Evolutionary conservation across 2,329 filamentous ascomycete genomes (phyloP).

Genomic region (Alternaria gansuensis): DNA sequence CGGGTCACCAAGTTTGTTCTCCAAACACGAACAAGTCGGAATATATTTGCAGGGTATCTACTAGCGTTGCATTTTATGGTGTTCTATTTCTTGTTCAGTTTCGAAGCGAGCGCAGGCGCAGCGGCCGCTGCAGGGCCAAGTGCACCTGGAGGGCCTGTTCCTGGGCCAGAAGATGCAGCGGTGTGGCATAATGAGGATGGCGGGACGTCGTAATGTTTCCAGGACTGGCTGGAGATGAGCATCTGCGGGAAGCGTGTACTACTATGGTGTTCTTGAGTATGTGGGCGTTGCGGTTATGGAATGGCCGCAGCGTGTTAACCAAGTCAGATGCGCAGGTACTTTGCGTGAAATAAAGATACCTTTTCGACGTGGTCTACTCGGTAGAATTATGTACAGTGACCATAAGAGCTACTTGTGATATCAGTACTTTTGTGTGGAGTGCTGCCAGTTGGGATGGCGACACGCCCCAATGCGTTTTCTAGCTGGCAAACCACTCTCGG

Average conservation of each 20-base stretch:
- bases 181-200: slow-evolving; percentile 52
- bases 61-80: slow-evolving; percentile 87
- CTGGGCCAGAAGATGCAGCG: slow-evolving; percentile 30
- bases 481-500: background rate
- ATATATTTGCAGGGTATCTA: slow-evolving; percentile 92
- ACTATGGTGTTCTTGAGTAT: slow-evolving; percentile 7
- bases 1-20: slow-evolving; percentile 90
- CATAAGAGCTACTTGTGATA: background rate
- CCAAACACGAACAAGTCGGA: slow-evolving; percentile 87
- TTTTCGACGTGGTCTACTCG: background rate
- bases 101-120: slow-evolving; percentile 62
- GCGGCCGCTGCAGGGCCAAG: slow-evolving; percentile 44
- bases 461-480: background rate
- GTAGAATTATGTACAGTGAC: background rate
- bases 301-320: background rate
- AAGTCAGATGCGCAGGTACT: slow-evolving; percentile 1
- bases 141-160: slow-evolving; percentile 30
- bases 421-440: background rate
- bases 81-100: slow-evolving; percentile 86
- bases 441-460: background rate
- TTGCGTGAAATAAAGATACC: background rate
- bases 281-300: background rate
- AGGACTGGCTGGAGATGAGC: slow-evolving; percentile 28
- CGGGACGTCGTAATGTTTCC: slow-evolving; percentile 23
- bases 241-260: slow-evolving; percentile 10